A percentile compares a stretch with the other conserved stretches of the same genome.
phyloP scores from a whole-genome alignment of 2,329 filamentous ascomycete genomes.

The Huntiella savannae region DNA sequence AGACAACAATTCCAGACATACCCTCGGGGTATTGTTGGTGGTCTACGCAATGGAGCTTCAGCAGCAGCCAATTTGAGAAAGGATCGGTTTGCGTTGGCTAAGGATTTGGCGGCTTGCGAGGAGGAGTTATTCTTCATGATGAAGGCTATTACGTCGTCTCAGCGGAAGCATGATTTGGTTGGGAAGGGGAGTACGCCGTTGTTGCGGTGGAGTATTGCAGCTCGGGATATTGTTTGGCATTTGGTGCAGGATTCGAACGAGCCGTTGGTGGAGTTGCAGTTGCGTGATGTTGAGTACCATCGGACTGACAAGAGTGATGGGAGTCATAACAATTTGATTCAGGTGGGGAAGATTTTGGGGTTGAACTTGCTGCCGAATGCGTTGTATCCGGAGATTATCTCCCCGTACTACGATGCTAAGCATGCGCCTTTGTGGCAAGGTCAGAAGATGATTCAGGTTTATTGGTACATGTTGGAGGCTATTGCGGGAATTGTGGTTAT shows the following conservation, averaged over 20 bases:
- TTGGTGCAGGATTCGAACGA: conserved; percentile 73
- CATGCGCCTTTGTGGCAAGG: conserved; percentile 30
- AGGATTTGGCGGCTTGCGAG: conserved; percentile 73
- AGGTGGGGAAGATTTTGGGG: conserved; percentile 72
- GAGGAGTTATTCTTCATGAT: conserved; percentile 99
- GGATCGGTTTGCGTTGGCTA: conserved; percentile 72
- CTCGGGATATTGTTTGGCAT: conserved; percentile 93
- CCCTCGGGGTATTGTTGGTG: conserved; percentile 37
- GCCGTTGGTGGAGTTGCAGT: conserved; percentile 78
- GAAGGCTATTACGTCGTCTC: conserved; percentile 96
- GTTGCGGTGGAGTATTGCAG: conserved; percentile 82
- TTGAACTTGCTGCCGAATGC: conserved; percentile 80
- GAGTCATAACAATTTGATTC: conserved; percentile 81
- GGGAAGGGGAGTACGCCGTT: conserved; percentile 43
- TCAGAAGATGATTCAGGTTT: conserved; percentile 73
- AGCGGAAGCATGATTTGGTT: conserved; percentile 54
- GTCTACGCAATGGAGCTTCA: background rate
- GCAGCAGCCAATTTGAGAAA: conserved; percentile 38
- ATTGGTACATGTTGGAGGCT: conserved; percentile 96
- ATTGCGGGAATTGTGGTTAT: conserved; percentile 95
- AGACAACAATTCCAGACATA: conserved; percentile 92
- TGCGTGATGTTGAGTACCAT: conserved; percentile 81
- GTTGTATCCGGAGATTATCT: conserved; percentile 89
- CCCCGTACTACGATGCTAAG: conserved; percentile 61
- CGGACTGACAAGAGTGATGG: conserved; percentile 94